A percentile compares a stretch with the other conserved stretches of the same genome.
Conservation (phyloP, 1,284 basidiomycete genomes). For the Pseudozyma pruni region DNA sequence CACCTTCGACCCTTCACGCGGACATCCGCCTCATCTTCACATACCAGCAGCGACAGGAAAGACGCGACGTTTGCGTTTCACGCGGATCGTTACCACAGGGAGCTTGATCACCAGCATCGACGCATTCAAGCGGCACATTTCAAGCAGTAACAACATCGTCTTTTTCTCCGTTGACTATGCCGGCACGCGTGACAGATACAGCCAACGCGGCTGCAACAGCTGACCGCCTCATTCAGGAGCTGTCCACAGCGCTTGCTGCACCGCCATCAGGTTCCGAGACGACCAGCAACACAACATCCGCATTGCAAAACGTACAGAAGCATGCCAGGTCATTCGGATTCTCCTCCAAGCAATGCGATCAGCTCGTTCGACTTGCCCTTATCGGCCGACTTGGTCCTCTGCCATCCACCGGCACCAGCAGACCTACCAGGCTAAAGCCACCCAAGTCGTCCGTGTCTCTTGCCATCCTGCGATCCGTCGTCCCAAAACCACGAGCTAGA, state of each 20-base stretch:
- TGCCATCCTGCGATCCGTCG: conserved; percentile 31
- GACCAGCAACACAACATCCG: conserved; percentile 8
- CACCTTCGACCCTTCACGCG: too few relatives aligned
- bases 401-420: conserved; percentile 10
- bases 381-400: conserved; percentile 21
- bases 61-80: neutral
- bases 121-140: too few relatives aligned
- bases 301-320: conserved; percentile 17
- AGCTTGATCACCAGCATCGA: too few relatives aligned
- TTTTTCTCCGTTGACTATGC: too few relatives aligned
- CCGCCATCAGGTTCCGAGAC: conserved; percentile 10
- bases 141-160: too few relatives aligned
- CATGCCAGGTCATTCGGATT: conserved; percentile 35
- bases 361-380: conserved; percentile 33
- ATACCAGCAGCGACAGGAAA: too few relatives aligned
- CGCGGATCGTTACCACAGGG: too few relatives aligned
- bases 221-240: conserved; percentile 27
- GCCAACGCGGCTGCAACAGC: conserved; percentile 15
- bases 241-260: conserved; percentile 22
- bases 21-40: too few relatives aligned
- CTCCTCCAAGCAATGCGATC: conserved; percentile 37
- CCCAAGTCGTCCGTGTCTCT: conserved; percentile 37
- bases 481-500: conserved; percentile 26
- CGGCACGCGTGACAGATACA: conserved; percentile 15
- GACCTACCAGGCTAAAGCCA: conserved; percentile 16